Evolutionary conservation across 495 filamentous ascomycete species (phyloP).

Genomic region (Penicillium cinerascens): DNA sequence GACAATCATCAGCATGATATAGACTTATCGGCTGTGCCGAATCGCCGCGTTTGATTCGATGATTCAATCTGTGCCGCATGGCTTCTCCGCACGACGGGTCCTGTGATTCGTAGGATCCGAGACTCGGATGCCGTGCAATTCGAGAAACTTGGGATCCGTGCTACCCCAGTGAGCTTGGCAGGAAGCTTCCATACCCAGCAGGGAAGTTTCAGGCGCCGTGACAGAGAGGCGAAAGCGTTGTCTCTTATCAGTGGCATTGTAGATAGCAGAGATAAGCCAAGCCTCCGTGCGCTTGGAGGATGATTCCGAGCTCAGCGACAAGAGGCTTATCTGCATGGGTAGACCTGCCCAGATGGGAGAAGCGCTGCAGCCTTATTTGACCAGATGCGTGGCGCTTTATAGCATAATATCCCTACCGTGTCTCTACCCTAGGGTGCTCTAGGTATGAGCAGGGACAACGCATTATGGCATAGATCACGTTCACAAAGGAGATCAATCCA

Average conservation of each 20-base stretch:
- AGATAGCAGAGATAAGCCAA: slow-evolving; percentile 15
- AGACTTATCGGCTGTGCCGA: neutral
- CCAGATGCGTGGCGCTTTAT: neutral
- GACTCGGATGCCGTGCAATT: slow-evolving; percentile 6
- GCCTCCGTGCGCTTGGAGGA: neutral
- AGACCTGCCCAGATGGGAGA: slow-evolving; percentile 14
- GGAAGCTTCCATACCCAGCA: slow-evolving; percentile 21
- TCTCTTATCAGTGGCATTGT: slow-evolving; percentile 6
- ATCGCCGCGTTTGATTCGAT: neutral
- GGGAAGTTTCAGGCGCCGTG: slow-evolving; percentile 32
- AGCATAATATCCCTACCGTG: neutral
- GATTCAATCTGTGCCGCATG: slow-evolving; percentile 7
- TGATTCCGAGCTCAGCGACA: neutral
- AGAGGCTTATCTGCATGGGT: slow-evolving; percentile 15
- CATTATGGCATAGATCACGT: neutral
- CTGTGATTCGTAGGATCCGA: slow-evolving; percentile 17
- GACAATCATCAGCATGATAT: neutral
- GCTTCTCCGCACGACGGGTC: slow-evolving; percentile 12
- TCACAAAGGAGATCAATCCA: slow-evolving; percentile 9
- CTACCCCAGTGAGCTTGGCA: slow-evolving; percentile 19
- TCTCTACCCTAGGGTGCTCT: neutral
- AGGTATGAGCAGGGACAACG: neutral
- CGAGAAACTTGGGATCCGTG: slow-evolving; percentile 12
- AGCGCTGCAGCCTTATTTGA: neutral
- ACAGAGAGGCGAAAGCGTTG: neutral